A percentile compares a stretch with the other conserved stretches of the same genome.
These are phyloP conservation scores for Metarhizium humberi DNA, from an alignment of 2,329 filamentous ascomycete genomes.

Conservation along the genomic window DNA sequence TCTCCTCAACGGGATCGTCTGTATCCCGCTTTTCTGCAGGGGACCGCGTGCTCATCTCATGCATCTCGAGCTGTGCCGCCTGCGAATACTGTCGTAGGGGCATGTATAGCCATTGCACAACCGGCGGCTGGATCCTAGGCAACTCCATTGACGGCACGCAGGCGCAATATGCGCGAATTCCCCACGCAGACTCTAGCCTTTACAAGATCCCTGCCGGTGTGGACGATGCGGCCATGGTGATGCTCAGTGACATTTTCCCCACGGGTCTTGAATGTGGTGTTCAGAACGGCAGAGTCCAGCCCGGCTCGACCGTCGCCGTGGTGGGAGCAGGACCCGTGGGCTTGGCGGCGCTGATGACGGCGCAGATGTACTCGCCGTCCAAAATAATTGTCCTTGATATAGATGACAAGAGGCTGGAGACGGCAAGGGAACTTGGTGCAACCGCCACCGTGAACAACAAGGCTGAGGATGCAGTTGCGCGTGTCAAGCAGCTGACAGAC, in stretches of 20 bases:
- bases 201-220: conserved; percentile 32
- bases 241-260: conserved; percentile 46
- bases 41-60: conserved; percentile 41
- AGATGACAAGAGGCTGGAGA: conserved; percentile 35
- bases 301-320: conserved; percentile 42
- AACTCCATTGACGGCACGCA: conserved; percentile 44
- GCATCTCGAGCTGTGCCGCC: conserved; percentile 39
- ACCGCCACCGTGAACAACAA: conserved; percentile 31
- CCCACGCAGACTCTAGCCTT: conserved; percentile 38
- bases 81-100: conserved; percentile 41
- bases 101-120: conserved; percentile 43
- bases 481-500: conserved; percentile 34
- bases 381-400: conserved; percentile 42
- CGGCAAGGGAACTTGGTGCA: conserved; percentile 39
- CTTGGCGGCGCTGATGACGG: conserved; percentile 42
- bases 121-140: conserved; percentile 45
- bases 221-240: conserved; percentile 33
- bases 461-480: conserved; percentile 23
- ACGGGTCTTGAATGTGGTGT: conserved; percentile 47
- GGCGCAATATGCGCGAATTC: conserved; percentile 46
- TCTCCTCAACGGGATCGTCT: conserved; percentile 33
- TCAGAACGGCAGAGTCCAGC: conserved; percentile 39
- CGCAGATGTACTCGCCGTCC: conserved; percentile 43
- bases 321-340: conserved; percentile 48
- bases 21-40: conserved; percentile 38